These are phyloP conservation scores for Collybiopsis confluens DNA, from an alignment of 768 basidiomycete genomes.

Conservation along the genomic window DNA sequence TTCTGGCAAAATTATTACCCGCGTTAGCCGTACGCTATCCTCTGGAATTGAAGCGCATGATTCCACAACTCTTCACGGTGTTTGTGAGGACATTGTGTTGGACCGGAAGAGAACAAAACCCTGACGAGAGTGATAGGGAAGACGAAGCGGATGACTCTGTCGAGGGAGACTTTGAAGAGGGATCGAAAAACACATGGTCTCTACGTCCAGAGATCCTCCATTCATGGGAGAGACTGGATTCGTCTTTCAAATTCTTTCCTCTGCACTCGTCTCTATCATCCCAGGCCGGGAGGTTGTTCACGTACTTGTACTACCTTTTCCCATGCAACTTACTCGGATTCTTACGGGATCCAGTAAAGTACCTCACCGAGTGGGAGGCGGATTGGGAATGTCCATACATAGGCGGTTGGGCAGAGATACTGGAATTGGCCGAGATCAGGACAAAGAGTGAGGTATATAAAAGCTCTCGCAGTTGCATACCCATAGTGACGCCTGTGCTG, in stretches of 20 bases:
- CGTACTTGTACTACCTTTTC: constrained; percentile 83
- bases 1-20: constrained; percentile 71
- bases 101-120: constrained; percentile 44
- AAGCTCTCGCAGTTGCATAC: neutral
- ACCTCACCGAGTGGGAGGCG: constrained; percentile 49
- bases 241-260: constrained; percentile 45
- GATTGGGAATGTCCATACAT: constrained; percentile 54
- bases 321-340: constrained; percentile 86
- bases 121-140: constrained; percentile 8
- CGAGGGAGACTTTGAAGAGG: constrained; percentile 23
- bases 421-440: constrained; percentile 68
- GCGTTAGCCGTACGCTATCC: constrained; percentile 64
- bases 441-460: constrained; percentile 64
- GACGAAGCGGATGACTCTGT: neutral
- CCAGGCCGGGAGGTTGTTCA: constrained; percentile 65
- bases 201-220: constrained; percentile 48
- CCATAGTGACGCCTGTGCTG: neutral
- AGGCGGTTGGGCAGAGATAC: constrained; percentile 65
- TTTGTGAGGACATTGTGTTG: constrained; percentile 73
- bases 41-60: constrained; percentile 47
- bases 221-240: constrained; percentile 62
- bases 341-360: constrained; percentile 61
- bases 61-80: constrained; percentile 64
- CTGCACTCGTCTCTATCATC: constrained; percentile 39
- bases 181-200: constrained; percentile 32